A percentile compares a stretch with the other conserved stretches of the same genome.
Evolutionary conservation across 1,284 basidiomycete genomes (phyloP).

Genomic region (Ustilago crameri): DNA sequence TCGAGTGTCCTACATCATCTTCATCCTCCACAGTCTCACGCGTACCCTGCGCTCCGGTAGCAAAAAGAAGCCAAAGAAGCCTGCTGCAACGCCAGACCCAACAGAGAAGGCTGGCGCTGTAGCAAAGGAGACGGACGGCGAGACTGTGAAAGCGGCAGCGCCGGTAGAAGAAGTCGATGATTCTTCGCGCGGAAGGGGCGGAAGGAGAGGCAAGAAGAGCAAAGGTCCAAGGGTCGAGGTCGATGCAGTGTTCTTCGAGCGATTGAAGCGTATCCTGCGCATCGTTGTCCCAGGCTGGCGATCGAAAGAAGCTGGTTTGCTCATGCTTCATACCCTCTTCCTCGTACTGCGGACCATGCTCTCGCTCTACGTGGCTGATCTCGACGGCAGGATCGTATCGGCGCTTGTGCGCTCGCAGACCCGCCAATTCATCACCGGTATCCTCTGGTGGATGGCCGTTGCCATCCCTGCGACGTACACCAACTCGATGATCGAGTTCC

Average conservation of each 20-base stretch:
- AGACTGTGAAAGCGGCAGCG: constrained; percentile 14
- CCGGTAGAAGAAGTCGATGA: constrained; percentile 29
- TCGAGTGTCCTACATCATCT: constrained; percentile 52
- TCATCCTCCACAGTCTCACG: constrained; percentile 49
- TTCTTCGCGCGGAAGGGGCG: constrained; percentile 30
- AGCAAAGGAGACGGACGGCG: constrained; percentile 21
- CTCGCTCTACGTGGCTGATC: constrained; percentile 91
- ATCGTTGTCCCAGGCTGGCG: constrained; percentile 89
- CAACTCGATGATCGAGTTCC: constrained; percentile 89
- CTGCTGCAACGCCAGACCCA: constrained; percentile 7
- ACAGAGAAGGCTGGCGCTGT: constrained; percentile 26
- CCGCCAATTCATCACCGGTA: constrained; percentile 82
- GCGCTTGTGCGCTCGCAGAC: constrained; percentile 90
- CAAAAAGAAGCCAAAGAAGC: constrained; percentile 49
- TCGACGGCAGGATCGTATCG: constrained; percentile 91
- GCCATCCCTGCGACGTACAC: constrained; percentile 88
- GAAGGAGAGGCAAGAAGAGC: constrained; percentile 44
- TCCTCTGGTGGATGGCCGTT: constrained; percentile 87
- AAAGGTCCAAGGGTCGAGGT: constrained; percentile 73
- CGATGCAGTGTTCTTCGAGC: constrained; percentile 87
- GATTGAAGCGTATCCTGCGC: constrained; percentile 79
- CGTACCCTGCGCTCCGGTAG: constrained; percentile 48
- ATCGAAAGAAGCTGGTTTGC: constrained; percentile 85
- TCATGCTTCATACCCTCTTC: constrained; percentile 86
- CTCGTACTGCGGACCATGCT: constrained; percentile 89